Percentiles rank a stretch among this genome's conserved stretches.
phyloP scores from a whole-genome alignment of 169 alveolate genomes.

The Plasmodium gallinaceum region DNA sequence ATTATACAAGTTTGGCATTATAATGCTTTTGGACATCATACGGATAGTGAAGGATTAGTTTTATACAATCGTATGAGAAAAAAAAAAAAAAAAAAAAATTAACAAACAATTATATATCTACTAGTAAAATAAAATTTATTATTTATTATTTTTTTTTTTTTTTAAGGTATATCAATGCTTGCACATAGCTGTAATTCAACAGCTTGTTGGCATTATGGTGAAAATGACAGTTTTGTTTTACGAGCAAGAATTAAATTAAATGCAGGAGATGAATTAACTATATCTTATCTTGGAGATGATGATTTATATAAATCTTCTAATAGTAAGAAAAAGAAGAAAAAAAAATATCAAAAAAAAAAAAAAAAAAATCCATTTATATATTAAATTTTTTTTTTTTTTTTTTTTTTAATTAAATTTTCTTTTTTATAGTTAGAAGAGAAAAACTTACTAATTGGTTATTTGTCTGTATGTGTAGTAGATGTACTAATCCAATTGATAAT shows the following conservation, averaged over 20 bases:
- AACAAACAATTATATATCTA: not conserved
- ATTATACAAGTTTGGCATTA: conserved; percentile 89
- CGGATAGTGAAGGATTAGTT: conserved; percentile 87
- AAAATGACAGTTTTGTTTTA: conserved; percentile 85
- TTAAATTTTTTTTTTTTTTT: not conserved
- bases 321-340: conserved; percentile 66
- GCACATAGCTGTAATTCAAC: conserved; percentile 91
- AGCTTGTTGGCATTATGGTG: conserved; percentile 90
- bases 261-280: conserved; percentile 90
- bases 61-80: conserved; percentile 79
- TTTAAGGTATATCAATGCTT: conserved; percentile 85
- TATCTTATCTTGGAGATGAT: conserved; percentile 88
- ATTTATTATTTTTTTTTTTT: conserved; percentile 23
- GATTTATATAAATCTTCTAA: conserved; percentile 87
- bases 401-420: not conserved
- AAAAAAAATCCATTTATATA: not conserved
- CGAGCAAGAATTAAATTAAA: conserved; percentile 85
- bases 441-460: conserved; percentile 88
- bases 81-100: not conserved
- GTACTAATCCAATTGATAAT: conserved; percentile 82
- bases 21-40: conserved; percentile 89
- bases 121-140: too few species aligned
- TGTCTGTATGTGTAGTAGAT: conserved; percentile 87
- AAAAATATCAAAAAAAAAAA: not conserved
- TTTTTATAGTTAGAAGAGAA: conserved; percentile 83